Conservation (phyloP, 257 asterid genomes). For the Cinchona pubescens region DNA sequence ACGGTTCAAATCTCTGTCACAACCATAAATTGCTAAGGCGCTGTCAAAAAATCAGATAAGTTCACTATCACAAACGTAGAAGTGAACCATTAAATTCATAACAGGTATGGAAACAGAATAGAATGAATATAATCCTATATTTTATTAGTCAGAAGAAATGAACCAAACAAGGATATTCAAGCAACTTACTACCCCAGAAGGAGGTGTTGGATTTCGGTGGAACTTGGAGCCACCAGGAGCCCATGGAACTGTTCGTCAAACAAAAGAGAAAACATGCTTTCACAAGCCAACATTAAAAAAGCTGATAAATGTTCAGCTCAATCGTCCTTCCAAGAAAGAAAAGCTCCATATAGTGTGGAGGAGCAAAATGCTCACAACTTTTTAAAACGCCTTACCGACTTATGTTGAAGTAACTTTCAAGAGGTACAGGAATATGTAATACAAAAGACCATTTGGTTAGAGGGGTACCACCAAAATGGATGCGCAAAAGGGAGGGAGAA, state of each 20-base stretch:
- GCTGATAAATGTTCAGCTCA: neutral
- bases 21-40: neutral
- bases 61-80: neutral
- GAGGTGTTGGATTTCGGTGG: conserved; percentile 87
- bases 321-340: neutral
- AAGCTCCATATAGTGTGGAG: neutral
- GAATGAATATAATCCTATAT: neutral
- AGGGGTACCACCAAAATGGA: neutral
- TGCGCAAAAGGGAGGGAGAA: neutral
- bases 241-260: conserved; percentile 80
- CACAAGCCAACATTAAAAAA: conserved; percentile 1
- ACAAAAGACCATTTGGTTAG: neutral
- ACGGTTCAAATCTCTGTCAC: neutral
- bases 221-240: conserved; percentile 99
- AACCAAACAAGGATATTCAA: conserved; percentile 8
- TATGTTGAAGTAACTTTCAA: too few relatives aligned
- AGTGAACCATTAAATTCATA: neutral
- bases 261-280: conserved; percentile 5
- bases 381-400: neutral
- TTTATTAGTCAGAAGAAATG: conserved; percentile 4
- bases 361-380: neutral
- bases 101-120: neutral
- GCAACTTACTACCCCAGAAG: conserved; percentile 83
- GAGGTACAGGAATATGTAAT: neutral
- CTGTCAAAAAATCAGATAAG: neutral